These are phyloP conservation scores for Hansenula anomala DNA, from an alignment of 1,139 yeast genomes.

Conservation along the genomic window DNA sequence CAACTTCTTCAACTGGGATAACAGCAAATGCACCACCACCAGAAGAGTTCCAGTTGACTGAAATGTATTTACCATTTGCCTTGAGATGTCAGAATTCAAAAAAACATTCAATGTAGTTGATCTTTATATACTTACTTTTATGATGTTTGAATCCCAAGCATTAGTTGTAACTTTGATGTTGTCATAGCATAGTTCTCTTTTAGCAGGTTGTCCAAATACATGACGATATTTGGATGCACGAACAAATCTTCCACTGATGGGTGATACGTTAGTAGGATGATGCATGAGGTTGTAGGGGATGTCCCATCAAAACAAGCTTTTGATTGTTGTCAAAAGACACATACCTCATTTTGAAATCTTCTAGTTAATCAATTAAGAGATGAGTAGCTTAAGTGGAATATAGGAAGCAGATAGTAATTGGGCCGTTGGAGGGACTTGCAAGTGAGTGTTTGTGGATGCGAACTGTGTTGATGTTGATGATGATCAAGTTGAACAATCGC, in stretches of 20 bases:
- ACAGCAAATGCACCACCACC: conserved; percentile 98
- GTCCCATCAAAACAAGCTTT: too few relatives aligned
- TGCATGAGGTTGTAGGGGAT: too few relatives aligned
- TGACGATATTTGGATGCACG: conserved; percentile 96
- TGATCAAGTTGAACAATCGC: neutral
- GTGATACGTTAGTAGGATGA: neutral
- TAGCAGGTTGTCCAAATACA: conserved; percentile 88
- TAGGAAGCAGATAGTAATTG: too few relatives aligned
- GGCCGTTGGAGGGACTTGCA: too few relatives aligned
- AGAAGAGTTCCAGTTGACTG: conserved; percentile 90
- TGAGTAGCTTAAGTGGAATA: too few relatives aligned
- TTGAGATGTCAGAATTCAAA: conserved; percentile 12
- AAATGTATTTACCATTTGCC: conserved; percentile 76
- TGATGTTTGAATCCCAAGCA: conserved; percentile 93
- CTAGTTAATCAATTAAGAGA: too few relatives aligned
- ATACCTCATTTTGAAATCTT: too few relatives aligned
- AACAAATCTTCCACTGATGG: conserved; percentile 79
- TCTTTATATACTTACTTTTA: conserved; percentile 35
- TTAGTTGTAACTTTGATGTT: conserved; percentile 81
- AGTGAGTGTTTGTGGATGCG: too few relatives aligned
- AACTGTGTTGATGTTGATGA: too few relatives aligned
- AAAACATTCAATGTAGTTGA: too few relatives aligned
- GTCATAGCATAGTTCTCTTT: conserved; percentile 85
- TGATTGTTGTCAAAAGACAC: too few relatives aligned
- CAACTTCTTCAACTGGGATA: conserved; percentile 78